Evolutionary conservation across 1,284 basidiomycete species (phyloP).

Genomic region (Malassezia nana): DNA sequence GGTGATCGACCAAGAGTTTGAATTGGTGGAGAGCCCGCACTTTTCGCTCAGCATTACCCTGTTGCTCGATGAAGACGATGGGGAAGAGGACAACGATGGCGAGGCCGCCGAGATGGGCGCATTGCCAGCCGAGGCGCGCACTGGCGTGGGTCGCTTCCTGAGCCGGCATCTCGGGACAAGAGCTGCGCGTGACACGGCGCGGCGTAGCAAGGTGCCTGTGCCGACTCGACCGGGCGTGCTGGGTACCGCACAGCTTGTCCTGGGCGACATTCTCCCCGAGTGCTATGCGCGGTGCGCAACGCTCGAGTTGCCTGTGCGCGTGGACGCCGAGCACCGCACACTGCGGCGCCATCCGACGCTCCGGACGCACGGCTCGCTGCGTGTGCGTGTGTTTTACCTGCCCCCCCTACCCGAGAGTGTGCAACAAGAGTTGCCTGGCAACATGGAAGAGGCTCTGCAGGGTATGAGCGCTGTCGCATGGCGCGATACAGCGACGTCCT

Average conservation of each 20-base stretch:
- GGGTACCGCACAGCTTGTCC: background rate
- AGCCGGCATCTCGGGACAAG: background rate
- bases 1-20: conserved; percentile 81
- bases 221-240: background rate
- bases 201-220: background rate
- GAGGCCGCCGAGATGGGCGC: conserved; percentile 16
- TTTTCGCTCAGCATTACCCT: conserved; percentile 44
- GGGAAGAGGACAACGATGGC: conserved; percentile 21
- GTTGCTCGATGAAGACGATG: conserved; percentile 37
- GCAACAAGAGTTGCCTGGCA: conserved; percentile 69
- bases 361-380: conserved; percentile 30
- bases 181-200: background rate
- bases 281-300: conserved; percentile 31
- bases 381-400: conserved; percentile 60
- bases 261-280: conserved; percentile 30
- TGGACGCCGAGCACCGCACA: conserved; percentile 21
- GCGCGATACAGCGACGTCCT: conserved; percentile 72
- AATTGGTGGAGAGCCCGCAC: conserved; percentile 51
- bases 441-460: conserved; percentile 80
- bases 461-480: conserved; percentile 77
- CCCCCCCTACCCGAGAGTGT: conserved; percentile 75
- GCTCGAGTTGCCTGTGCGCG: conserved; percentile 38
- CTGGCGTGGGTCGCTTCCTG: conserved; percentile 34
- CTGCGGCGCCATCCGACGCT: conserved; percentile 15
- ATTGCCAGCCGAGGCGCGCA: conserved; percentile 21